Conservation (phyloP, 2,329 filamentous ascomycete genomes). For the Trichoderma simmonsii region DNA sequence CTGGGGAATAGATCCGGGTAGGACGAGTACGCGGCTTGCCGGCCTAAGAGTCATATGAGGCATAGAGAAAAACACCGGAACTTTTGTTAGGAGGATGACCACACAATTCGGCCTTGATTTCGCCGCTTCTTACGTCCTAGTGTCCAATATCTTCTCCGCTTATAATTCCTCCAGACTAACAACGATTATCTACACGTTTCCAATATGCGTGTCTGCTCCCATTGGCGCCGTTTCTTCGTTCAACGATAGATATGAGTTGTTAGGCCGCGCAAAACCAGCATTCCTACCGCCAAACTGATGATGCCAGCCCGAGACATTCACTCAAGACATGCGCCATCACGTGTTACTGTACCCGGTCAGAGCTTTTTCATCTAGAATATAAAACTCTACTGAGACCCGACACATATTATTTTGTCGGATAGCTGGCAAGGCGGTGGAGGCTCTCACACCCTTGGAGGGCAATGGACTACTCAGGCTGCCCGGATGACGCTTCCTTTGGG, state of each 20-base stretch:
- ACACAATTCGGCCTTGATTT: not conserved
- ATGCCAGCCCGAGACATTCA: not conserved
- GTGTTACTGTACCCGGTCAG: slow-evolving; percentile 33
- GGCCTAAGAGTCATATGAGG: not conserved
- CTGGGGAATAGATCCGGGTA: not conserved
- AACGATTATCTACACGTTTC: not conserved
- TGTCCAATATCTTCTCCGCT: not conserved
- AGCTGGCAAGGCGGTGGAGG: not conserved
- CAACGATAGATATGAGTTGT: not conserved
- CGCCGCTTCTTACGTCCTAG: not conserved
- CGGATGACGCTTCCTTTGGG: slow-evolving; percentile 41
- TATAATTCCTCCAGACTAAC: not conserved
- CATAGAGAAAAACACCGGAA: not conserved
- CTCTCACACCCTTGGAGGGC: slow-evolving; percentile 3
- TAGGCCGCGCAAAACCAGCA: not conserved
- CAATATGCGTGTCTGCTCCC: not conserved
- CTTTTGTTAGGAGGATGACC: not conserved
- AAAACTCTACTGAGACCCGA: not conserved
- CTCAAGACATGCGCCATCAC: not conserved
- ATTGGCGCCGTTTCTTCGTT: not conserved
- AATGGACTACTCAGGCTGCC: slow-evolving; percentile 24
- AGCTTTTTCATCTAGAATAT: not conserved
- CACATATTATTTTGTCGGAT: not conserved
- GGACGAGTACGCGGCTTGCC: not conserved
- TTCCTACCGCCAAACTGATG: not conserved